These are phyloP conservation scores for Ajuga reptans DNA, from an alignment of 305 asterid species.

Conservation along the genomic window DNA sequence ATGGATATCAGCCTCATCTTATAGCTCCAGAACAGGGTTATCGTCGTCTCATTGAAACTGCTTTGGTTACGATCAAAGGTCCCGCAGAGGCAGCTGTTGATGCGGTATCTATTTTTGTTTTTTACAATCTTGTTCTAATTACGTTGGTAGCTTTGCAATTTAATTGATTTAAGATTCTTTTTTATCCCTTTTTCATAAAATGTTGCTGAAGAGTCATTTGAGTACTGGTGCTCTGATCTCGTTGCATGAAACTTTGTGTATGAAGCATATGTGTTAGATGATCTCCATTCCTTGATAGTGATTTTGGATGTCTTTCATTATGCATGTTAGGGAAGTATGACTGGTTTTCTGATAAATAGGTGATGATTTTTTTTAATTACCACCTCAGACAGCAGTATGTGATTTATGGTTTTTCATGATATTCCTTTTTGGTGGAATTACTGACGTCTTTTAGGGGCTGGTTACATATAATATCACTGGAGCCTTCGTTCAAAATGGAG, in stretches of 20 bases:
- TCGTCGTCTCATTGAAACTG: no score
- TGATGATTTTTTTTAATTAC: background rate
- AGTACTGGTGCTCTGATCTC: background rate
- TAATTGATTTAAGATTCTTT: background rate
- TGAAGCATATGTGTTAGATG: background rate
- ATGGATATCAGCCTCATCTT: no score
- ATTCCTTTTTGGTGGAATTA: background rate
- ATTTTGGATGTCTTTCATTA: conserved; percentile 3
- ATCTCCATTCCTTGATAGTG: background rate
- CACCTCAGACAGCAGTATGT: background rate
- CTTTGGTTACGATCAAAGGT: no score
- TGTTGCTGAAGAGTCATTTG: background rate
- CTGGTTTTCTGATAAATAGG: no score
- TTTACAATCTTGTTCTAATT: background rate
- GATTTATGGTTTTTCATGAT: background rate
- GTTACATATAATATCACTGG: background rate
- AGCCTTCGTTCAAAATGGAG: background rate
- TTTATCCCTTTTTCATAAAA: background rate
- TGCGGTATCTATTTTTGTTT: conserved; percentile 15
- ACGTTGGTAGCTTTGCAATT: background rate
- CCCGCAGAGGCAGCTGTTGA: no score
- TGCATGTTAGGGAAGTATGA: background rate
- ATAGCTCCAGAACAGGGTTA: no score
- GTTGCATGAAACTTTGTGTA: background rate
- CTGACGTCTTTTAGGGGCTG: background rate